These are phyloP conservation scores for Scalesia atractyloides DNA, from an alignment of 129 eudicot species.

Conservation along the genomic window DNA sequence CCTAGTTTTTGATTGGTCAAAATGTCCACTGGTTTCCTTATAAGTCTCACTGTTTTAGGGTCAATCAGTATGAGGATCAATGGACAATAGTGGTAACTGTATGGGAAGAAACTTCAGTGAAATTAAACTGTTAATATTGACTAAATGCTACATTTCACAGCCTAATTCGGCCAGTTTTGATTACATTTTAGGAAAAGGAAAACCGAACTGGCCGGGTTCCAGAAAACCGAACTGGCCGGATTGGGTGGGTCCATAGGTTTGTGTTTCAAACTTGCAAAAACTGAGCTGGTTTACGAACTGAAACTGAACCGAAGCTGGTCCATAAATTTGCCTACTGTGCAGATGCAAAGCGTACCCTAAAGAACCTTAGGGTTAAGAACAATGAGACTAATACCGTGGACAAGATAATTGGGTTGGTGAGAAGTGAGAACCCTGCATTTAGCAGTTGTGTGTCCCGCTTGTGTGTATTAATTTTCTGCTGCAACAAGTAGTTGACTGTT, in stretches of 20 bases:
- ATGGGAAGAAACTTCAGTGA: too few relatives aligned
- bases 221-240: too few relatives aligned
- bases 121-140: too few relatives aligned
- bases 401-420: constrained; percentile 81
- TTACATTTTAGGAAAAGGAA: too few relatives aligned
- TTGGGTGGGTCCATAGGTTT: too few relatives aligned
- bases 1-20: not conserved
- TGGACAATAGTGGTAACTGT: too few relatives aligned
- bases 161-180: too few relatives aligned
- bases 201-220: too few relatives aligned
- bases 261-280: too few relatives aligned
- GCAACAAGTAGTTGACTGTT: not conserved
- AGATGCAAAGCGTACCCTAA: constrained; percentile 77
- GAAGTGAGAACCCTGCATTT: constrained; percentile 74
- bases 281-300: too few relatives aligned
- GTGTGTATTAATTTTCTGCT: not conserved
- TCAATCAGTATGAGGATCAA: not conserved
- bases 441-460: constrained; percentile 52
- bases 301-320: too few relatives aligned
- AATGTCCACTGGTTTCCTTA: not conserved
- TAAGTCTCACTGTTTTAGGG: not conserved
- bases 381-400: constrained; percentile 60
- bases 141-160: too few relatives aligned
- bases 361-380: constrained; percentile 74
- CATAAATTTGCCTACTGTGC: not conserved